A percentile compares a stretch with the other conserved stretches of the same genome.
Evolutionary conservation across 441 rosid species (phyloP).

Genomic region (Populus hybrid): DNA sequence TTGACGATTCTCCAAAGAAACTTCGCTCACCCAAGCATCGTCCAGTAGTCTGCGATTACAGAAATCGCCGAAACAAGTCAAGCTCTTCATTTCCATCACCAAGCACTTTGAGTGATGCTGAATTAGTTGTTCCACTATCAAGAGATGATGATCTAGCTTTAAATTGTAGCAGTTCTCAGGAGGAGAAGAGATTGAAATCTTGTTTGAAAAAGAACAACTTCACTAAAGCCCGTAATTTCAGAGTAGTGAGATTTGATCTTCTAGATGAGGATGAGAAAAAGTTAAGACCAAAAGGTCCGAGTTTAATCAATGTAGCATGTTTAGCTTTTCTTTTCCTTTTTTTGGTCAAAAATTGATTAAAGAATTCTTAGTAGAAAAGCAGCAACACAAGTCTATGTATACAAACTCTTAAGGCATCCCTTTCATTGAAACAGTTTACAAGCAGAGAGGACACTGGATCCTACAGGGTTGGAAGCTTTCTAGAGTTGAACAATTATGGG

Average conservation of each 20-base stretch:
- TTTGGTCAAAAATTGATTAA: not conserved
- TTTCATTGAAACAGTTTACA: not conserved
- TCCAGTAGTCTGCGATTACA: not conserved
- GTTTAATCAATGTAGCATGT: not conserved
- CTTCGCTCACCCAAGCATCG: not conserved
- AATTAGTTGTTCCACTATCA: not conserved
- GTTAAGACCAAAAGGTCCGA: not conserved
- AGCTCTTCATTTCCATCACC: constrained; percentile 1
- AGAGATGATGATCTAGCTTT: not conserved
- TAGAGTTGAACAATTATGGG: not conserved
- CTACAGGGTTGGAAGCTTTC: not conserved
- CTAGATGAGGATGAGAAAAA: constrained; percentile 15
- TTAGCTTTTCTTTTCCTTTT: not conserved
- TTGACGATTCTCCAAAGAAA: constrained; percentile 11
- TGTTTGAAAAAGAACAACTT: constrained; percentile 28
- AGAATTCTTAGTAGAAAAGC: not conserved
- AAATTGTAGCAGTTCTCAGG: not conserved
- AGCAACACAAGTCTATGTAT: not conserved
- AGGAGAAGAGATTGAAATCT: constrained; percentile 21
- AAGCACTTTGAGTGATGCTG: not conserved
- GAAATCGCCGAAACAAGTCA: not conserved
- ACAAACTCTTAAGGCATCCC: not conserved
- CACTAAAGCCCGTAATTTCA: constrained; percentile 10
- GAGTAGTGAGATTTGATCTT: constrained; percentile 27
- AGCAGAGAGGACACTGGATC: not conserved